Base-by-base conservation (phyloP, 345 rosid species). In the Salix arbutifolia region DNA sequence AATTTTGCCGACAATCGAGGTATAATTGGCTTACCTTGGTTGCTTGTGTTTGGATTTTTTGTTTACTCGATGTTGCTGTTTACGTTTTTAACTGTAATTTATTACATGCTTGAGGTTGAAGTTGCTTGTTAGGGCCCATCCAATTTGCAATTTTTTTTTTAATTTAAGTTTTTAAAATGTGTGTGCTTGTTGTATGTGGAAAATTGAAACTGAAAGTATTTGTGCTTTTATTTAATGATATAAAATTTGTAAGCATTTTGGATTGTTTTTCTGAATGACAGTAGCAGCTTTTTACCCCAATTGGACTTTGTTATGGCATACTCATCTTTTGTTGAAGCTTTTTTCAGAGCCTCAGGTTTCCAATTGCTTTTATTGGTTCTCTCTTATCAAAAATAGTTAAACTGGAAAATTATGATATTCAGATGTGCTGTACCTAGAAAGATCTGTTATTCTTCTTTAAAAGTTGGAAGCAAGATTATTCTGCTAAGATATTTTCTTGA, bases 1-100 rank as follows among this genome's bases (percentile, higher is more conserved):
- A 96, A 93, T 87, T 93, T 92, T 31, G 97, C 97, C 0, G 98
- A 96, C 84, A 90, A 87, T 80, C 85, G 93, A 79, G 97, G 99
- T 95, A 82, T 17, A 33, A 19, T 56, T 58, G 61, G 1, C 28
- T 4, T 18, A 6, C 33, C 28, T 53, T 9, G 71, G 11, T 33
- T 67, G 10, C 42, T 61, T 4, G 25, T 21, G 62, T 42, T 60
- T 75, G 19, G 30, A 73, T 65, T 74, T 17, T 75, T 33, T n/a
- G 16, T 66, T 46, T 40, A 23, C 31, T 26, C 10, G 12, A 21
- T 50, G 74, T 80, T 38, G 4, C 31, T 68, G 1, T 5, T 64
- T 64, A 21, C 40, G n/a, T 60, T 38, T 56, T 38, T 14, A 10
- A 46, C 13, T 16, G 14, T 42, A 2, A 58, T 28, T 26, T 77